phyloP scores from a whole-genome alignment of 345 rosid species.

The Eucalyptus tenuipes region DNA sequence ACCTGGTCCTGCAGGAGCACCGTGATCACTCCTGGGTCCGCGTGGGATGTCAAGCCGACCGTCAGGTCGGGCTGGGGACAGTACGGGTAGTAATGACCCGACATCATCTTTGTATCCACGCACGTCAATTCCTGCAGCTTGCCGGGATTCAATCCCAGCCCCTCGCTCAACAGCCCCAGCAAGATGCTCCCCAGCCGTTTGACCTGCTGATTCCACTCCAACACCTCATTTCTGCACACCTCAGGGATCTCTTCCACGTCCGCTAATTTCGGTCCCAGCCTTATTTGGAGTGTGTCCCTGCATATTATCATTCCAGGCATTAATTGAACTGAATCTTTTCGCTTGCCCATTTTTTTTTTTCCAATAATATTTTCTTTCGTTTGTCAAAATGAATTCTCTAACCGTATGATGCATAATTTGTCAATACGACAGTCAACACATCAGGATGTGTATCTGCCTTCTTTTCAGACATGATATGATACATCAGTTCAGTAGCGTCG shows the following conservation, averaged over 20 bases:
- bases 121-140: constrained; percentile 27
- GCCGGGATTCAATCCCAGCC: constrained; percentile 17
- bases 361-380: background rate
- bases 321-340: background rate
- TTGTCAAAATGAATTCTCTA: background rate
- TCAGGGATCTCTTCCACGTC: constrained; percentile 24
- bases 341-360: background rate
- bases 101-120: constrained; percentile 21
- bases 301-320: background rate
- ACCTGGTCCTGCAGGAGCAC: constrained; percentile 28
- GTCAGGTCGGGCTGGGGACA: constrained; percentile 57
- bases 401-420: background rate
- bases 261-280: constrained; percentile 3
- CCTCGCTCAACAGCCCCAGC: constrained; percentile 35
- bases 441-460: background rate
- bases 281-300: constrained; percentile 42
- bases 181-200: constrained; percentile 15
- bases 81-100: constrained; percentile 31
- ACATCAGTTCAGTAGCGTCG: background rate
- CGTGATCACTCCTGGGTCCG: constrained; percentile 32
- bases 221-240: constrained; percentile 22
- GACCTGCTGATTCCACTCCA: constrained; percentile 22
- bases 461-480: background rate
- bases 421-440: background rate
- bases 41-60: constrained; percentile 28